Evolutionary conservation across 164 flowering plant genomes (phyloP), one percentile per base, ranked within the genome.

Genomic region (Magnolia sinica): DNA sequence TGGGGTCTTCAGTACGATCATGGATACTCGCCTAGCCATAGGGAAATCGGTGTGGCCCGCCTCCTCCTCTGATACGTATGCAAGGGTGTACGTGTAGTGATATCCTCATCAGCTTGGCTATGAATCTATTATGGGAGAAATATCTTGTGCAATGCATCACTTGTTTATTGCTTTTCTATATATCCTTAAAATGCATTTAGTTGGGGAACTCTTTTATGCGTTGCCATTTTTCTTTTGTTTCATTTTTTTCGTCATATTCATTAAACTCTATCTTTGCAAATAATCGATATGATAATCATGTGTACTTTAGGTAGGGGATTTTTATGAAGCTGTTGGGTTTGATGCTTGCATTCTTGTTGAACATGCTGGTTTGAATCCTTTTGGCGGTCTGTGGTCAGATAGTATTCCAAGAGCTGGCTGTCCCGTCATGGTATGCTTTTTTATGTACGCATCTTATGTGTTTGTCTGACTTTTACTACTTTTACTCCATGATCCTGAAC

Each of bases 301-400:
- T 72, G 20, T 70, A 6, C 70, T 78, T 63, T 82, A 96, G 99
- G 99, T 96, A 70, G 99, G 99, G 16, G 99, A 96, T 3, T 96
- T 96, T 80, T 96, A 96, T 86, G 99, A 96, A 88, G 97, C 99
- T 29, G 83, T 94, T 68, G 99, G 99, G 29, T 84, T 94, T 71
- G 99, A 96, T 89, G 99, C 99, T 73, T 96, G 99, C 64, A 68
- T 96, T 79, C 96, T 96, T 78, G 99, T 96, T 77, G 99, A 96
- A 79, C 89, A 91, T 89, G 99, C 99, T 79, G 99, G 99, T 73
- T 82, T 96, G 74, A 96, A 96, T 85, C 99, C 99, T 72, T 90
- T 92, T 86, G 97, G 99, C 79, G 99, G 99, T 76, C 73, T 89
- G 78, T 92, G 95, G 22, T 73, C 94, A 14, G 98, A 96, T 70